Evolutionary conservation across 2,329 filamentous ascomycete species (phyloP).

Genomic region (Aspergillus carbonarius): DNA sequence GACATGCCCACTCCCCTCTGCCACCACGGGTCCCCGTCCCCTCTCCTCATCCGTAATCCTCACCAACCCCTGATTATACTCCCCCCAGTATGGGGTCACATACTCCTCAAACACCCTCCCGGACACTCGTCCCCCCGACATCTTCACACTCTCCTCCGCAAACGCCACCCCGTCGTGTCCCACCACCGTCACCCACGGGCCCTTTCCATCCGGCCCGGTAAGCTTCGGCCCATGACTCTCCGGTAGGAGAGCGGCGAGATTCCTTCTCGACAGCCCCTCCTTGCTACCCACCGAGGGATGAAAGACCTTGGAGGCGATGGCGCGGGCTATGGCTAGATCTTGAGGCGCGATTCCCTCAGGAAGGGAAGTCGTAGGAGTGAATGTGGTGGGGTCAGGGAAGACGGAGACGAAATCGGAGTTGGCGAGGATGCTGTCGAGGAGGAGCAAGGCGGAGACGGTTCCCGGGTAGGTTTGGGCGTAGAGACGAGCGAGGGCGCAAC

Average conservation of each 20-base stretch:
- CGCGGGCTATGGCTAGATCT: constrained; percentile 35
- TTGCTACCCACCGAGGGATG: constrained; percentile 51
- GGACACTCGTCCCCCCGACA: constrained; percentile 27
- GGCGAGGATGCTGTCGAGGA: constrained; percentile 60
- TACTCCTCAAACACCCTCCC: constrained; percentile 49
- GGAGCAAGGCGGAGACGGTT: constrained; percentile 48
- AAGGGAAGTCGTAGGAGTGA: constrained; percentile 20
- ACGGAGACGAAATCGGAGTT: constrained; percentile 57
- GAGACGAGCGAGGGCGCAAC: constrained; percentile 53
- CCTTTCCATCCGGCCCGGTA: constrained; percentile 30
- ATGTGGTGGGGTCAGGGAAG: constrained; percentile 55
- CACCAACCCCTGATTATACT: constrained; percentile 54
- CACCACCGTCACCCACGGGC: constrained; percentile 50
- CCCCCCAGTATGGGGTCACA: constrained; percentile 54
- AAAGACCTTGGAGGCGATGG: constrained; percentile 43
- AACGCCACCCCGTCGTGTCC: constrained; percentile 57
- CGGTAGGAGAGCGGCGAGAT: constrained; percentile 47
- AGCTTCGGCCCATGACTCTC: constrained; percentile 44
- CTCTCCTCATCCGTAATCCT: constrained; percentile 44
- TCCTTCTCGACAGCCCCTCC: constrained; percentile 52
- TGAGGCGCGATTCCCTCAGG: constrained; percentile 45
- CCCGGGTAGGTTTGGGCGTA: constrained; percentile 51
- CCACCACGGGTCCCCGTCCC: constrained; percentile 48
- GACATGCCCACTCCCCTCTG: constrained; percentile 54
- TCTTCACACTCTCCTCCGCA: constrained; percentile 45